Evolutionary conservation across 208 protist genomes (phyloP).

Genomic region (Herpetomonas tarakana): DNA sequence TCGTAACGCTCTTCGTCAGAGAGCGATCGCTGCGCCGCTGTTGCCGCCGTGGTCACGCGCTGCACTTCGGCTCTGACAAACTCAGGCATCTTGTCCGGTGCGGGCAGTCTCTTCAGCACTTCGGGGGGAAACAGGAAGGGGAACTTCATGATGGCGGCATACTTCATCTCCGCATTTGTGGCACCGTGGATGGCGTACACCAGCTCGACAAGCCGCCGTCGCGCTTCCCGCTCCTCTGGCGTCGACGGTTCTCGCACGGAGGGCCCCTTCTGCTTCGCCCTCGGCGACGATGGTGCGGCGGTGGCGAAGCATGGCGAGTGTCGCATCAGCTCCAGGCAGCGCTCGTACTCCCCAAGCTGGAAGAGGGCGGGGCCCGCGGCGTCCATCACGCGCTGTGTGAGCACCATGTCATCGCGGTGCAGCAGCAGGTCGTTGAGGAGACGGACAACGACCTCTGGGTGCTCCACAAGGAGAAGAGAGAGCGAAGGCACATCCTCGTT

Average conservation of each 20-base stretch:
- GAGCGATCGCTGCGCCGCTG: background rate
- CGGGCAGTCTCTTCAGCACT: constrained; percentile 32
- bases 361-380: constrained; percentile 56
- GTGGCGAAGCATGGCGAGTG: constrained; percentile 38
- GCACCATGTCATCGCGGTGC: constrained; percentile 60
- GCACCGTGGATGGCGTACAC: constrained; percentile 46
- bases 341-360: constrained; percentile 48
- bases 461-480: constrained; percentile 13
- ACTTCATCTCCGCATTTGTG: constrained; percentile 18
- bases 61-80: background rate
- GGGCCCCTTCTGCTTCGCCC: constrained; percentile 4
- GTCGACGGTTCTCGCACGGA: background rate
- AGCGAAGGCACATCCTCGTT: constrained; percentile 1
- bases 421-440: constrained; percentile 59
- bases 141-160: constrained; percentile 42
- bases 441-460: constrained; percentile 35
- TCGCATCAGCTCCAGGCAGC: constrained; percentile 57
- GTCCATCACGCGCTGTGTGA: constrained; percentile 65
- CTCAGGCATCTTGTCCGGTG: constrained; percentile 4
- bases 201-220: constrained; percentile 16
- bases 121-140: constrained; percentile 66
- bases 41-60: background rate
- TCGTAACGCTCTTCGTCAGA: constrained; percentile 17
- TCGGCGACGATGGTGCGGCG: constrained; percentile 17
- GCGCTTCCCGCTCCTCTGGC: background rate